A percentile compares a stretch with the other conserved stretches of the same genome.
phyloP scores from a whole-genome alignment of 1,139 yeast genomes.

The Candida smagusa region DNA sequence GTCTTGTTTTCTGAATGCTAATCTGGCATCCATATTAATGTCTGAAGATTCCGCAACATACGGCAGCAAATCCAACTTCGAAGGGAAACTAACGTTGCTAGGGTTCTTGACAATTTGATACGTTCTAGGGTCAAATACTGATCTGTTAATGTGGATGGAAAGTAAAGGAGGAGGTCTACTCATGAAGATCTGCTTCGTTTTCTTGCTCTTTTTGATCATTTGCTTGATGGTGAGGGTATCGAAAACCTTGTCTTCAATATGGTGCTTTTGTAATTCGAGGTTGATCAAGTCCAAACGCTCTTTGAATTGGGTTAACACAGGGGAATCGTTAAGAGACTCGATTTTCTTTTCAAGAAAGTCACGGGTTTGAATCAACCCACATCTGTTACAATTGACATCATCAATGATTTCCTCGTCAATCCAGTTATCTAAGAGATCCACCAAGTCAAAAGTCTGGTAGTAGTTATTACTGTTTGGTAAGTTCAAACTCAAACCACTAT shows the following conservation, averaged over 20 bases:
- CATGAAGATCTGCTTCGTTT: conserved; percentile 77
- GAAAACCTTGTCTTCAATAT: conserved; percentile 77
- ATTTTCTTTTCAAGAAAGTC: conserved; percentile 48
- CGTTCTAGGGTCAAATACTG: conserved; percentile 85
- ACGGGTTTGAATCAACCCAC: conserved; percentile 67
- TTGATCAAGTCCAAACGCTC: conserved; percentile 56
- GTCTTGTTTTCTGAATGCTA: conserved; percentile 66
- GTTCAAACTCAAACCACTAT: conserved; percentile 77
- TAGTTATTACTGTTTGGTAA: conserved; percentile 39
- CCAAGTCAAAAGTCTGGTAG: conserved; percentile 45
- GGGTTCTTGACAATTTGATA: conserved; percentile 81
- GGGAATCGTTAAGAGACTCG: conserved; percentile 28
- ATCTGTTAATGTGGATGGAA: conserved; percentile 83
- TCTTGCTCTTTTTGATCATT: conserved; percentile 71
- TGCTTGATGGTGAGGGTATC: conserved; percentile 70
- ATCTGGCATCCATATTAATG: conserved; percentile 76
- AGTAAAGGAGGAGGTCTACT: conserved; percentile 83
- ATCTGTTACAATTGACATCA: conserved; percentile 90
- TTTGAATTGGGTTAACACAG: conserved; percentile 44
- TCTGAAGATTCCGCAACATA: conserved; percentile 70
- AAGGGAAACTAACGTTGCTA: conserved; percentile 75
- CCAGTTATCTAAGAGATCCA: conserved; percentile 68
- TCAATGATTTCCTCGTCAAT: conserved; percentile 79
- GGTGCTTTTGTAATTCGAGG: conserved; percentile 56
- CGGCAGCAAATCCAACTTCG: conserved; percentile 59